These are phyloP conservation scores for Phytophthora foliorum DNA, from an alignment of 352 stramenopile species.

Conservation along the genomic window DNA sequence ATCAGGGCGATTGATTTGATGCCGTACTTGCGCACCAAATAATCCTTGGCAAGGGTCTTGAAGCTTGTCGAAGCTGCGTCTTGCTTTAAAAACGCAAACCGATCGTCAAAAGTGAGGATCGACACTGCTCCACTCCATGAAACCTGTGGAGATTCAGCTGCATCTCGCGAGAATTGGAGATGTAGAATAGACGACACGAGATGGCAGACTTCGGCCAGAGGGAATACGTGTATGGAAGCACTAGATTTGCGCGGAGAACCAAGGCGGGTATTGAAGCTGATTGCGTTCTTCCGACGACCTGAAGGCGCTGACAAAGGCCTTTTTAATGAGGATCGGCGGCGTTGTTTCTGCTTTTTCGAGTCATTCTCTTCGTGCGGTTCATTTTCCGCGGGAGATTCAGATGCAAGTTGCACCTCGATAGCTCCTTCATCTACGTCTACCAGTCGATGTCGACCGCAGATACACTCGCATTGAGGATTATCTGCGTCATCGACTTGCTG, in stretches of 20 bases:
- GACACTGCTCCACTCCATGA: constrained; percentile 18
- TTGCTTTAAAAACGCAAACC: constrained; percentile 45
- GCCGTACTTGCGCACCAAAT: constrained; percentile 72
- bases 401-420: constrained; percentile 17
- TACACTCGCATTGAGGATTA: constrained; percentile 48
- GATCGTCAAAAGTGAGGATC: constrained; percentile 41
- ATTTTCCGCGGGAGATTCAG: not conserved
- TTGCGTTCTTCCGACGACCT: constrained; percentile 52
- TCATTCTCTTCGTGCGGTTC: constrained; percentile 23
- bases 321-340: constrained; percentile 44
- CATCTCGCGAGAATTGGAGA: constrained; percentile 68
- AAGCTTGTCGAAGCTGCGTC: constrained; percentile 44
- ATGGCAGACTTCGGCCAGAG: constrained; percentile 67
- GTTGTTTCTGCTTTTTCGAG: constrained; percentile 29
- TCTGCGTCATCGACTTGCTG: constrained; percentile 3
- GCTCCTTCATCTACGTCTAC: constrained; percentile 34
- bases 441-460: constrained; percentile 58
- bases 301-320: constrained; percentile 36
- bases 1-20: constrained; percentile 82
- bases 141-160: constrained; percentile 26
- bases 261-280: constrained; percentile 51
- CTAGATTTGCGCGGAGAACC: constrained; percentile 43
- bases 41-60: constrained; percentile 69
- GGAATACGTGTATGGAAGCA: constrained; percentile 55
- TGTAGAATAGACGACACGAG: constrained; percentile 69